Percentiles rank a stretch among this genome's conserved stretches.
phyloP scores from a whole-genome alignment of 192 early-diverging fungal species.

The Rhizophagus sp. region DNA sequence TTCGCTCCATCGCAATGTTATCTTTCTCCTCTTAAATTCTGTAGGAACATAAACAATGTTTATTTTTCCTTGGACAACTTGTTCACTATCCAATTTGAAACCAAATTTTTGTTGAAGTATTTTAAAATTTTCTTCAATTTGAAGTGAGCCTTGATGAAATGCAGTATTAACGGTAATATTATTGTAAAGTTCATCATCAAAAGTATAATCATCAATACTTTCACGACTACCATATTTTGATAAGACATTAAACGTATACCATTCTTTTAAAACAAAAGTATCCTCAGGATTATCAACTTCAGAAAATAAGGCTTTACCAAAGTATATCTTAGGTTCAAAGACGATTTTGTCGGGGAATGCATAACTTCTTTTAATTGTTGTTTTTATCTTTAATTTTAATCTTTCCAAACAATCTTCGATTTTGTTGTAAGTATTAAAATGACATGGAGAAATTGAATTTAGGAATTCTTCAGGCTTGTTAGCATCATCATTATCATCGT shows the following conservation, averaged over 20 bases:
- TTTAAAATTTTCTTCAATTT: neutral
- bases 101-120: neutral
- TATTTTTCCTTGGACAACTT: neutral
- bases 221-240: neutral
- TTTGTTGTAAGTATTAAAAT: no score
- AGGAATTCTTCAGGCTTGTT: no score
- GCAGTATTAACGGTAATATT: neutral
- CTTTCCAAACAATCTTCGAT: no score
- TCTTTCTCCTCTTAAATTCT: neutral
- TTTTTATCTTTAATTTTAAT: no score
- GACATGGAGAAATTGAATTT: no score
- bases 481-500: no score
- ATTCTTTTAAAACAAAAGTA: neutral
- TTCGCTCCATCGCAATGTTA: neutral
- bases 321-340: neutral
- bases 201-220: no score
- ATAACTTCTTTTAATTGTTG: no score
- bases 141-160: neutral
- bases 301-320: neutral
- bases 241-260: neutral
- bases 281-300: neutral
- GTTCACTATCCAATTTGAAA: neutral
- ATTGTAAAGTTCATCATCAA: neutral
- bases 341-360: neutral
- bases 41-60: neutral